phyloP scores from a whole-genome alignment of 345 rosid genomes.

The Carallia brachiata region DNA sequence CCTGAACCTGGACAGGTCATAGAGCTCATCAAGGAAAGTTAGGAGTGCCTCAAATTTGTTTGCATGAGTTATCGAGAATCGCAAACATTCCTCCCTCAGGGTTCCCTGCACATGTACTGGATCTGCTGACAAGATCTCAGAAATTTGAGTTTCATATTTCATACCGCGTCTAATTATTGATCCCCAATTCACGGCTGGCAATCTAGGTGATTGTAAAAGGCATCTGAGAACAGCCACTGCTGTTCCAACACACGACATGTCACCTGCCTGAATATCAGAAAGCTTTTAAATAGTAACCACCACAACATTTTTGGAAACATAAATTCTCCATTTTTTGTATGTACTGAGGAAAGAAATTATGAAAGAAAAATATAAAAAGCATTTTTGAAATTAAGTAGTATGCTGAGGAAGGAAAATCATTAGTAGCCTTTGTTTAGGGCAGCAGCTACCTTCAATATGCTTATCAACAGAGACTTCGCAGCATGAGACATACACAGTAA shows the following conservation, averaged over 20 bases:
- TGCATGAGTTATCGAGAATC: slow-evolving; percentile 67
- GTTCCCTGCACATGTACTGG: slow-evolving; percentile 36
- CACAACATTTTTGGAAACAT: background rate
- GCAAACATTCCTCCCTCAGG: slow-evolving; percentile 70
- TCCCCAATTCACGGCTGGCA: slow-evolving; percentile 84
- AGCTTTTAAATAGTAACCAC: background rate
- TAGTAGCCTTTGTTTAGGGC: too few relatives aligned
- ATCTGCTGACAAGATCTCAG: slow-evolving; percentile 32
- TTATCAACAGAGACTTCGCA: background rate
- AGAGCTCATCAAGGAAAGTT: slow-evolving; percentile 71
- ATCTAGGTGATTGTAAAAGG: slow-evolving; percentile 76
- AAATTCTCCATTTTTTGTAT: background rate
- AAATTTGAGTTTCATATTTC: slow-evolving; percentile 63
- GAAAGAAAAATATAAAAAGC: too few relatives aligned
- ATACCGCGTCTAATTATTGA: slow-evolving; percentile 70
- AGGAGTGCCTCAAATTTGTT: slow-evolving; percentile 61
- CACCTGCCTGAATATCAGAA: slow-evolving; percentile 45
- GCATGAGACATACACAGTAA: background rate
- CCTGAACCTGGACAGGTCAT: slow-evolving; percentile 73
- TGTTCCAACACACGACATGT: slow-evolving; percentile 28
- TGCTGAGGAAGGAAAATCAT: too few relatives aligned
- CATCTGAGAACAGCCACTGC: slow-evolving; percentile 60
- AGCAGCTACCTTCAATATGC: too few relatives aligned
- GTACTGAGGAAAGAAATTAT: too few relatives aligned
- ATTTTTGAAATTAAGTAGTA: too few relatives aligned